Evolutionary conservation across 345 rosid genomes (phyloP).

Genomic region (Punica granatum): DNA sequence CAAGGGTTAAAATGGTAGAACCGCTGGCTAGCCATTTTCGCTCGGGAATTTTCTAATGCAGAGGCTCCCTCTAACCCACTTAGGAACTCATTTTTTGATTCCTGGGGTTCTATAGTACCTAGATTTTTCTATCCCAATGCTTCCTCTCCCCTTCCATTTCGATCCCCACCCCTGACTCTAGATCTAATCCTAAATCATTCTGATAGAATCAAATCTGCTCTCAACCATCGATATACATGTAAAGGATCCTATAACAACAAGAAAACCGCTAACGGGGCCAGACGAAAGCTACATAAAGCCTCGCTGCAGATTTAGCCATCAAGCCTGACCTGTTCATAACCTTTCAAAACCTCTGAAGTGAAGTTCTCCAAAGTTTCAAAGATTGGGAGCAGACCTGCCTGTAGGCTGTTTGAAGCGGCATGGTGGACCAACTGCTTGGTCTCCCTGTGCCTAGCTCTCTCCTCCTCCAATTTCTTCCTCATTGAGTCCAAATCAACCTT

Average conservation of each 20-base stretch:
- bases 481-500: conserved; percentile 86
- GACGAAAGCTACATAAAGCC: not conserved
- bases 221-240: not conserved
- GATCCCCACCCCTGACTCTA: not conserved
- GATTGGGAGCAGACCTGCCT: conserved; percentile 75
- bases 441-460: conserved; percentile 69
- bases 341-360: conserved; percentile 69
- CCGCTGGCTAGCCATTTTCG: not conserved
- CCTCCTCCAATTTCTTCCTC: conserved; percentile 69
- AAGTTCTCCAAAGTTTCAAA: conserved; percentile 75
- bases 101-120: not conserved
- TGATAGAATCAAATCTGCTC: not conserved
- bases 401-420: conserved; percentile 77
- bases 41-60: not conserved
- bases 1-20: not conserved
- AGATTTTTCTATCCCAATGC: not conserved
- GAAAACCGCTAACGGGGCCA: not conserved
- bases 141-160: not conserved
- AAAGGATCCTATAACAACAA: not conserved
- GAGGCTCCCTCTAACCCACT: conserved; percentile 1
- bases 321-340: conserved; percentile 55
- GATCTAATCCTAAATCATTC: not conserved
- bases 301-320: not conserved
- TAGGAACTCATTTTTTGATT: not conserved
- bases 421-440: conserved; percentile 53